Percentiles rank a stretch among this genome's conserved stretches.
phyloP scores from a whole-genome alignment of 2,329 filamentous ascomycete genomes.

The Xylaria sp. region DNA sequence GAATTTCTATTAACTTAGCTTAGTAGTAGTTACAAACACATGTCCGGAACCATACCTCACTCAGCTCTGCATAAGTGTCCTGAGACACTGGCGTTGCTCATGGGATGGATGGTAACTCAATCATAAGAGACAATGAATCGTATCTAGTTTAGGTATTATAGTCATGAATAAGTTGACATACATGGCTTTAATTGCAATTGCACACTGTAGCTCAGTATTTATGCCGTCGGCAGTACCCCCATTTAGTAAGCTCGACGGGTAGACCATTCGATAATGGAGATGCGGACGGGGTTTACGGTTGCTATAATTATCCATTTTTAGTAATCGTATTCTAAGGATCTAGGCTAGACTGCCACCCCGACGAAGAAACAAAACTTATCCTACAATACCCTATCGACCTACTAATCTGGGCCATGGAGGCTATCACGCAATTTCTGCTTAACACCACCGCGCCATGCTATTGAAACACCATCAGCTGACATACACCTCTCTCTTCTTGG shows the following conservation, averaged over 20 bases:
- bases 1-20: no score
- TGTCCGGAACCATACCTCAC: no score
- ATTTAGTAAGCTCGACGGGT: conserved; percentile 25
- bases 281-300: not conserved
- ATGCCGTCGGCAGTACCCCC: conserved; percentile 9
- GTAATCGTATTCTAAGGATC: conserved; percentile 17
- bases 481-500: not conserved
- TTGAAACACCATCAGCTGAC: conserved; percentile 26
- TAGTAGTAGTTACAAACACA: no score
- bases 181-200: not conserved
- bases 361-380: not conserved
- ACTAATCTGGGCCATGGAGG: not conserved
- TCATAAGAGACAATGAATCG: not conserved
- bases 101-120: not conserved
- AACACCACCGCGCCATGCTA: conserved; percentile 4
- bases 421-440: conserved; percentile 1
- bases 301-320: conserved; percentile 27
- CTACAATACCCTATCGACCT: no score
- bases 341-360: not conserved
- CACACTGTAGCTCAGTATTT: not conserved
- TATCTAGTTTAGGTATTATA: no score
- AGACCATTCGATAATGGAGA: conserved; percentile 19
- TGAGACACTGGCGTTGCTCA: not conserved
- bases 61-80: not conserved
- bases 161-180: not conserved